phyloP scores from a whole-genome alignment of 1,284 basidiomycete species.

The Sporisorium exsertum region DNA sequence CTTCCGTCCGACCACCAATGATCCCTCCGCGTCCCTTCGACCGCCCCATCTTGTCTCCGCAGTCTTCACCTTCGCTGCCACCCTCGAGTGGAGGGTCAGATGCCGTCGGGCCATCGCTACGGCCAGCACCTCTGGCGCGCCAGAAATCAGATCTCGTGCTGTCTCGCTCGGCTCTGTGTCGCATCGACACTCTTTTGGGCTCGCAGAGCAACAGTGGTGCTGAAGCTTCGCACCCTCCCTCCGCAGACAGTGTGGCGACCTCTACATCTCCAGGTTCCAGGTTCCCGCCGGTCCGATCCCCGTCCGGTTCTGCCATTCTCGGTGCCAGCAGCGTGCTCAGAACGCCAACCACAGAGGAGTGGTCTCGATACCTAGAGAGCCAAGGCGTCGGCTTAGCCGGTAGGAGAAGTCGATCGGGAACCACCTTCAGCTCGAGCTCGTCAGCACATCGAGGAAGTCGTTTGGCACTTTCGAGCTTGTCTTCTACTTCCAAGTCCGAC shows the following conservation, averaged over 20 bases:
- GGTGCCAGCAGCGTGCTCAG: conserved; percentile 43
- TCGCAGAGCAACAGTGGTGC: conserved; percentile 9
- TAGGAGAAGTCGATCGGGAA: conserved; percentile 34
- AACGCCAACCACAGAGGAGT: conserved; percentile 65
- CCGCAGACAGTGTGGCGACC: conserved; percentile 15
- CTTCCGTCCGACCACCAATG: conserved; percentile 12
- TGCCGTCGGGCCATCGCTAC: neutral
- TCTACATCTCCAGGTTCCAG: conserved; percentile 7
- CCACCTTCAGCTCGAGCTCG: conserved; percentile 39
- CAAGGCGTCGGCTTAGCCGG: conserved; percentile 51
- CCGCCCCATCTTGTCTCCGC: conserved; percentile 3
- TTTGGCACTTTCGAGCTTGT: conserved; percentile 18
- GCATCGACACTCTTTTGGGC: conserved; percentile 32
- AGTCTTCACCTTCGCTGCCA: conserved; percentile 24
- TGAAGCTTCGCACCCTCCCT: conserved; percentile 7
- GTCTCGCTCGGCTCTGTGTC: conserved; percentile 26
- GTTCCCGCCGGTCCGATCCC: conserved; percentile 23
- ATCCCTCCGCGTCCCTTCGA: conserved; percentile 18
- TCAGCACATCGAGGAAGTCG: conserved; percentile 35
- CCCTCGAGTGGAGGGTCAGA: conserved; percentile 1
- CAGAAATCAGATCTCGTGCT: conserved; percentile 37
- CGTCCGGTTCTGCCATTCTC: conserved; percentile 28
- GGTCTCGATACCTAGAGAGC: conserved; percentile 60
- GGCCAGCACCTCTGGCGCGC: conserved; percentile 8
- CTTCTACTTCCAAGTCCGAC: conserved; percentile 19